These are phyloP conservation scores for Hysterium pulicare DNA, from an alignment of 2,329 filamentous ascomycete species.

Conservation along the genomic window DNA sequence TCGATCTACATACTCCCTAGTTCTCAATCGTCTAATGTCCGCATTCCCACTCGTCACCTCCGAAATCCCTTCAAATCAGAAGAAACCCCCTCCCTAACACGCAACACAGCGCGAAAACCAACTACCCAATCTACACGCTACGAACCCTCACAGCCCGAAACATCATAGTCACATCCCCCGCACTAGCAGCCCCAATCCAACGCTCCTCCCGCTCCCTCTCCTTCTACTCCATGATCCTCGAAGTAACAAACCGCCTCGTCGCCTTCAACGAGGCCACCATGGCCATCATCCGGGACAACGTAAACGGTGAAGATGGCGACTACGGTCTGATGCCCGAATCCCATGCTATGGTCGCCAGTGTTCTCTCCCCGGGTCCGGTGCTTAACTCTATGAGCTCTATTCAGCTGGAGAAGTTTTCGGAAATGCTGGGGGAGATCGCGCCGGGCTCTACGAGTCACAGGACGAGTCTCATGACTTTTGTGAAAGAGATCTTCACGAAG, in stretches of 20 bases:
- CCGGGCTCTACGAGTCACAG: constrained; percentile 12
- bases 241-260: constrained; percentile 36
- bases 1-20: neutral
- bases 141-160: constrained; percentile 41
- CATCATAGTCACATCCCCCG: constrained; percentile 40
- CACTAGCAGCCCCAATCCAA: constrained; percentile 34
- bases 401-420: neutral
- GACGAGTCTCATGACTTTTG: constrained; percentile 35
- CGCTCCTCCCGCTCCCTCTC: constrained; percentile 33
- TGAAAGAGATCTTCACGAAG: constrained; percentile 30
- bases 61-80: too few species aligned
- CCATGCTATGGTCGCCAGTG: constrained; percentile 29
- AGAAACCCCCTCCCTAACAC: too few species aligned
- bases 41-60: neutral
- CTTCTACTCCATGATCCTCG: constrained; percentile 38
- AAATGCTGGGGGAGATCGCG: constrained; percentile 14
- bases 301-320: constrained; percentile 24
- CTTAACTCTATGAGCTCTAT: neutral
- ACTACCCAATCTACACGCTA: constrained; percentile 35
- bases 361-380: constrained; percentile 21
- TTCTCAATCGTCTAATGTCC: neutral
- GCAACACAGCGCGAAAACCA: neutral
- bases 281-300: constrained; percentile 20
- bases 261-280: constrained; percentile 28
- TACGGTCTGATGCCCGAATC: constrained; percentile 33